Percentiles rank a stretch among this genome's conserved stretches.
Conservation (phyloP, 139 green algal species). For the Desmodesmus armatus region DNA sequence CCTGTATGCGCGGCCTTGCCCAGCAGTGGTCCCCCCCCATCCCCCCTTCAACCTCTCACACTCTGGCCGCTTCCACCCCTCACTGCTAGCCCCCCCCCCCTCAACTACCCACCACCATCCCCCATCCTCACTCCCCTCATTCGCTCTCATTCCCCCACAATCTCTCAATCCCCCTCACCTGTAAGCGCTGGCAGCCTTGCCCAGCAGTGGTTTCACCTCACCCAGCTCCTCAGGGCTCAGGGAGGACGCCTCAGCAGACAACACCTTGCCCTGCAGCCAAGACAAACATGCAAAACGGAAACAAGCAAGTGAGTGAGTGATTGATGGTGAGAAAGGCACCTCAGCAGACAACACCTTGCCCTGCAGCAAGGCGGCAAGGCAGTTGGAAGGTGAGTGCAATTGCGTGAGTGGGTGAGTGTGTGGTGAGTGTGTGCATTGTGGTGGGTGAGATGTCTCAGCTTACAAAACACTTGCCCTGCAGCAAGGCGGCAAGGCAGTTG, state of each 20-base stretch:
- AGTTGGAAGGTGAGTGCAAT: not conserved
- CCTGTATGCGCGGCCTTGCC: too few relatives aligned
- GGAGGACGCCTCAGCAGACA: not conserved
- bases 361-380: not conserved
- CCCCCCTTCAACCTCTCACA: too few relatives aligned
- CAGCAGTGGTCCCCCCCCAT: too few relatives aligned
- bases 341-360: slow-evolving; percentile 35
- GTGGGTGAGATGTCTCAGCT: not conserved
- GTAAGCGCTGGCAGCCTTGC: slow-evolving; percentile 53
- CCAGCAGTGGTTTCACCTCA: slow-evolving; percentile 44
- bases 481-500: not conserved
- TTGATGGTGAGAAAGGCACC: not conserved
- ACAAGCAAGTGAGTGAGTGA: not conserved
- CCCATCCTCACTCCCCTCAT: too few relatives aligned
- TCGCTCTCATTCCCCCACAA: too few relatives aligned
- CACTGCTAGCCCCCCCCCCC: too few relatives aligned
- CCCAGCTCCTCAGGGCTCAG: not conserved
- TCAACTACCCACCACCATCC: too few relatives aligned
- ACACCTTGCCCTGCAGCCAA: slow-evolving; percentile 37
- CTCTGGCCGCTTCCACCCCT: too few relatives aligned
- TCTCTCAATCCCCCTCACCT: too few relatives aligned
- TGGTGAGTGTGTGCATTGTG: too few relatives aligned
- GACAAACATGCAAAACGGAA: not conserved
- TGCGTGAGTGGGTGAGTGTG: not conserved
- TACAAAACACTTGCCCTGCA: slow-evolving; percentile 34